Evolutionary conservation across 768 basidiomycete genomes (phyloP), one percentile per base, ranked within the genome.

Genomic region (Chalciporus piperatus): DNA sequence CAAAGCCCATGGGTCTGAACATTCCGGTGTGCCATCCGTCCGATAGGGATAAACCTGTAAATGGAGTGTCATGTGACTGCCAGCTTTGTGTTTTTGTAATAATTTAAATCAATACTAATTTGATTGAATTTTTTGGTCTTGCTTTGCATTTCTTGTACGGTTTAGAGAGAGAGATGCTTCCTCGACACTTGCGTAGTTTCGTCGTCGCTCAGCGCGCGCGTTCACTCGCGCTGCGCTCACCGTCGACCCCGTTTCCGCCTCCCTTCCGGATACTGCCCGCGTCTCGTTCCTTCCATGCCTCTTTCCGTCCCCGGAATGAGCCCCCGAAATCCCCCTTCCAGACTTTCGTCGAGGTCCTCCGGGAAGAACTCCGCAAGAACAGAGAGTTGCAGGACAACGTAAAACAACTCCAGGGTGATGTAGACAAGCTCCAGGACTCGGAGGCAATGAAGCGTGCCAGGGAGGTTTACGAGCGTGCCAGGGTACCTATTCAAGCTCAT

Each of bases 341-440:
- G 69, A 93, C 93, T 2, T 99, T 99, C 59, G 93, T 98, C 8
- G 90, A 98, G 30, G 93, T 95, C 17, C 75, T 99, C 41, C 84
- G 81, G 59, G 94, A 97, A 47, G 97, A 99, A 72, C 72, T 99
- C 41, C 78, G 83, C 67, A 98, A 98, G 78, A 96, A 92, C 66
- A 75, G 93, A 57, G 95, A 96, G 68, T 77, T 97, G 45, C 92
- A 96, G 73, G 95, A 98, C 30, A 96, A 96, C 71, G 88, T 98
- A 43, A 95, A 94, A 74, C 92, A 97, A 72, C 78, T 99, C 16
- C 92, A 96, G 72, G 97, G 97, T 56, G 94, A 98, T 69, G 96
- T 97, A 33, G 91, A 92, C 73, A 97, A 97, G 73, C 72, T 98
- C 44, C 95, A 98, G 76, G 97, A 98, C 68, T 93, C 92, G 48